phyloP scores from a whole-genome alignment of 306 rosid species.

The Sechiopsis laciniata region DNA sequence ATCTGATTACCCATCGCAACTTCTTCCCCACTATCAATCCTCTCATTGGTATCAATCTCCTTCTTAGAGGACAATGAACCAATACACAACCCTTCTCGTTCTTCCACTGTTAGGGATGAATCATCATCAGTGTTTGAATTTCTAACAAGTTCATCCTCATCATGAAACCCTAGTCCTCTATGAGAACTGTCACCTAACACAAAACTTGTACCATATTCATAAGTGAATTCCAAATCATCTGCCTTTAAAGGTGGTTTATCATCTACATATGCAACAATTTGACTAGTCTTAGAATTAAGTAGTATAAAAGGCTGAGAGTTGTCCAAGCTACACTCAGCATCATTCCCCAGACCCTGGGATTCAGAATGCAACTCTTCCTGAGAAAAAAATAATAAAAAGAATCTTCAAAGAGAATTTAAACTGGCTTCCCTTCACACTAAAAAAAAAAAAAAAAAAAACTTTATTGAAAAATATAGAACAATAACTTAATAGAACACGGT shows the following conservation, averaged over 20 bases:
- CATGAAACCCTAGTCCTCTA: conserved; percentile 69
- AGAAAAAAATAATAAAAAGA: conserved; percentile 22
- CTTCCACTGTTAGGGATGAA: conserved; percentile 35
- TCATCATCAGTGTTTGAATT: conserved; percentile 41
- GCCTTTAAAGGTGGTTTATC: conserved; percentile 46
- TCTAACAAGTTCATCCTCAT: conserved; percentile 37
- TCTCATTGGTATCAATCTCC: conserved; percentile 38
- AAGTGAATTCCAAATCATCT: conserved; percentile 40
- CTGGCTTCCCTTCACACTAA: not conserved
- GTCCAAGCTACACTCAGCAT: conserved; percentile 30
- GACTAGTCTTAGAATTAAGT: conserved; percentile 39
- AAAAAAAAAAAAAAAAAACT: not conserved
- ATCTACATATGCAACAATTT: conserved; percentile 41
- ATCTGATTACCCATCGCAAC: conserved; percentile 38
- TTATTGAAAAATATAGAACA: not conserved
- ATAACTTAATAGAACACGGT: not conserved
- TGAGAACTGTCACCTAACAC: conserved; percentile 72
- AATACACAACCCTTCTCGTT: conserved; percentile 36
- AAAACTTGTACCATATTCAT: conserved; percentile 53
- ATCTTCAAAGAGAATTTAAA: not conserved
- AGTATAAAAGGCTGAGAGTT: conserved; percentile 40
- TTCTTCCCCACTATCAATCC: conserved; percentile 29
- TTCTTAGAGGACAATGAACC: conserved; percentile 41
- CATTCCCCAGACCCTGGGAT: conserved; percentile 19
- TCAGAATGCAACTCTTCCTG: conserved; percentile 43